These are phyloP conservation scores for Pythium rishiriense DNA, from an alignment of 352 stramenopile genomes.

Conservation along the genomic window DNA sequence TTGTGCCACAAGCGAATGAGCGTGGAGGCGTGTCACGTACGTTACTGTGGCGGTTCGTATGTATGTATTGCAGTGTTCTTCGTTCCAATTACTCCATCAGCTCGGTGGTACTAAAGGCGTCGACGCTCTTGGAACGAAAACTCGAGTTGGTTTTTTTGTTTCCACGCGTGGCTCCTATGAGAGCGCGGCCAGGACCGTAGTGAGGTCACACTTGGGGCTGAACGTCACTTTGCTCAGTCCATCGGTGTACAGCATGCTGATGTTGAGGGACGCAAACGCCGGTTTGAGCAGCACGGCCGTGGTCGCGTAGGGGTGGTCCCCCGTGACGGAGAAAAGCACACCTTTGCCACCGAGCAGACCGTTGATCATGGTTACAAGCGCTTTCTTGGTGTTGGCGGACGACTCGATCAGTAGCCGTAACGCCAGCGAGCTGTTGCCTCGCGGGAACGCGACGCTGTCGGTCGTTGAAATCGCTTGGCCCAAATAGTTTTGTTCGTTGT, in stretches of 20 bases:
- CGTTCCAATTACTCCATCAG: no score
- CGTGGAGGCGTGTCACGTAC: no score
- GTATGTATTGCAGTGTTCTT: no score
- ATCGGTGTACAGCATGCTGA: slow-evolving; percentile 30
- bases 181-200: background rate
- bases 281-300: slow-evolving; percentile 23
- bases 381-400: background rate
- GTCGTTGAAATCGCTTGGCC: slow-evolving; percentile 37
- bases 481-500: slow-evolving; percentile 60
- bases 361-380: slow-evolving; percentile 7
- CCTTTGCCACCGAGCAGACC: background rate
- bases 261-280: slow-evolving; percentile 33
- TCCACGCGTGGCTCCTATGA: no score
- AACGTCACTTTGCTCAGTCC: slow-evolving; percentile 25
- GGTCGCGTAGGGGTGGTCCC: slow-evolving; percentile 27
- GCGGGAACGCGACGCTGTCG: slow-evolving; percentile 7
- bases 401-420: background rate
- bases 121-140: no score
- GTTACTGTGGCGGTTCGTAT: no score
- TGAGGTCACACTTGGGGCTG: slow-evolving; percentile 28
- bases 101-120: no score
- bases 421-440: background rate
- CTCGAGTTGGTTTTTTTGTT: no score
- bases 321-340: slow-evolving; percentile 27
- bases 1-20: no score